Base-by-base conservation (phyloP, 2,329 filamentous ascomycete species). In the Pseudogymnoascus sp. region DNA sequence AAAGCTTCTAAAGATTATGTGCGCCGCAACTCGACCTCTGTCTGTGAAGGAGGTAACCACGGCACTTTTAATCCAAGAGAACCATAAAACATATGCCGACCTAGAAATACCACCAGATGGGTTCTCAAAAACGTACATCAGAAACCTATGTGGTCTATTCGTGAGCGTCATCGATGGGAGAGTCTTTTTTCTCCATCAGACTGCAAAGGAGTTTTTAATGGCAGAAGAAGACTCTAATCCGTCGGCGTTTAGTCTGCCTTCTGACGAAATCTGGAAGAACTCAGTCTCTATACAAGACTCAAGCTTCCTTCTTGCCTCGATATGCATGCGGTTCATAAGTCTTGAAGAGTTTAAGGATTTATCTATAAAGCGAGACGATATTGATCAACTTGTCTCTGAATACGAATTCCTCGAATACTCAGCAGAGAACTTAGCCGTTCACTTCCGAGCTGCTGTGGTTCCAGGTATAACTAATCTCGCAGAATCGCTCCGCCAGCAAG, bases 131-230 rank as follows among this genome's bases (percentile, higher is more conserved):
- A 6, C 61, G 3, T 63, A 58, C 5, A 61, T 76, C 9, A 64
- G 69, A 39, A 60, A 70, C 5, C 62, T 73, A 9, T 77, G 74
- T 61, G 74, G 73, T 0, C 69, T 76, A 5, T 75, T 77, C 58
- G 65, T 77, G 2, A 68, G 60, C 15, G 65, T 77, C n/a, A 62
- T 70, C 1, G 65, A 74, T 45, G 64, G 61, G 3, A 70, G 63
- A 59, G 65, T 77, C 4, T 77, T 74, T 64, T 66, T 77, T 5
- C 65, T 77, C 33, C 75, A 77, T 35, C 73, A 77, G 64, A 77
- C 75, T 1, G 75, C 73, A 0, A 75, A 68, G 60, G 74, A 76
- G 45, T 76, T 76, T 63, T 61, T 77, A 35, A 42, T 62, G 45
- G 31, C 59, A 25, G 13, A 33, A 8, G 48, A 33, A 18, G 27